Evolutionary conservation across 257 asterid genomes (phyloP).

Genomic region (Gentiana dahurica): DNA sequence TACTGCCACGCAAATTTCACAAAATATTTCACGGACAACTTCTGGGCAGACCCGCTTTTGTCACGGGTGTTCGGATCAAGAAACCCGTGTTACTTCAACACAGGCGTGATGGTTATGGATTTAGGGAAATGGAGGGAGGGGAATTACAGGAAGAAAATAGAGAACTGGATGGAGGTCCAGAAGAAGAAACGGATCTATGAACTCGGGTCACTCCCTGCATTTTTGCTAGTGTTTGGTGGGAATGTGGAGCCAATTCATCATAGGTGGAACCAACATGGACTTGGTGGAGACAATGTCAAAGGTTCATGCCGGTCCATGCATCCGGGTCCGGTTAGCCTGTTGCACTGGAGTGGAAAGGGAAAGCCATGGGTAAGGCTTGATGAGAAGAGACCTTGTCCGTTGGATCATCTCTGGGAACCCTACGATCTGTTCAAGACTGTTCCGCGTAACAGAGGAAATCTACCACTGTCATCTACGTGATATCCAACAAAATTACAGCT

Average conservation of each 20-base stretch:
- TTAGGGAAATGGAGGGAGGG: conserved; percentile 62
- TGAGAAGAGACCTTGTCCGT: conserved; percentile 53
- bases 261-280: conserved; percentile 76
- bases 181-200: conserved; percentile 49
- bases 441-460: conserved; percentile 15
- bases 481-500: conserved; percentile 6
- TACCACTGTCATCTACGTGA: conserved; percentile 14
- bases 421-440: conserved; percentile 48
- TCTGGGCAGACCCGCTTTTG: conserved; percentile 61
- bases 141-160: conserved; percentile 34
- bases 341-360: conserved; percentile 81
- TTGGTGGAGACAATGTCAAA: conserved; percentile 75
- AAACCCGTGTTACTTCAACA: conserved; percentile 64
- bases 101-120: conserved; percentile 80
- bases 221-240: conserved; percentile 54
- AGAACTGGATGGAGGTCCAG: conserved; percentile 76
- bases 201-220: conserved; percentile 70
- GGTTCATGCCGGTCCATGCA: conserved; percentile 69
- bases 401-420: conserved; percentile 69
- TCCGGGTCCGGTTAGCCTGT: conserved; percentile 72
- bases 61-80: conserved; percentile 31
- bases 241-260: conserved; percentile 60
- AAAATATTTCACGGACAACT: conserved; percentile 40
- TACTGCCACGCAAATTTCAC: conserved; percentile 75
- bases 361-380: conserved; percentile 79